Percentiles rank a stretch among this genome's conserved stretches.
Conservation (phyloP, 2,329 filamentous ascomycete genomes). For the Paraphoma chrysanthemicola region DNA sequence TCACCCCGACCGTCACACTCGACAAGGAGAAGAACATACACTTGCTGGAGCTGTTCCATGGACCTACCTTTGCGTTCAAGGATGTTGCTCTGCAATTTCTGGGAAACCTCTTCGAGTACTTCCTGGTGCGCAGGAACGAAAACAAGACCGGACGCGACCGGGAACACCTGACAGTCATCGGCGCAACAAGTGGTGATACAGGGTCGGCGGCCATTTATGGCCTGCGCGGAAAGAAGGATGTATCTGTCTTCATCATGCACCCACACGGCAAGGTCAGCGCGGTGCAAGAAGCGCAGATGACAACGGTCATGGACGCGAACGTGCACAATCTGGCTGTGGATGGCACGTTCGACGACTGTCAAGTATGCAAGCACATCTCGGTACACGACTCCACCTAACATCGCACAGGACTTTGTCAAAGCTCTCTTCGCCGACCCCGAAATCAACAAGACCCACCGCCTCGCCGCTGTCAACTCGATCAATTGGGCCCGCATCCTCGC, state of each 20-base stretch:
- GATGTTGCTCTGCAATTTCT: constrained; percentile 93
- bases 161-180: constrained; percentile 51
- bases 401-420: constrained; percentile 83
- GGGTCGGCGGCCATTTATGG: constrained; percentile 97
- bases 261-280: constrained; percentile 90
- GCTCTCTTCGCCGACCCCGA: constrained; percentile 85
- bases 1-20: constrained; percentile 81
- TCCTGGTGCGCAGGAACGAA: constrained; percentile 75
- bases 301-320: constrained; percentile 86
- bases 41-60: constrained; percentile 93
- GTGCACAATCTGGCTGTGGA: constrained; percentile 91
- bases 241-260: constrained; percentile 93
- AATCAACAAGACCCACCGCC: constrained; percentile 80
- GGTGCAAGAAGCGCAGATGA: constrained; percentile 97
- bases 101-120: constrained; percentile 95
- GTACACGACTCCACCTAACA: constrained; percentile 23
- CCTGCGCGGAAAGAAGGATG: constrained; percentile 92
- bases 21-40: constrained; percentile 76
- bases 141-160: constrained; percentile 72
- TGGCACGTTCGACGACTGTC: constrained; percentile 95
- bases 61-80: constrained; percentile 91
- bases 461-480: constrained; percentile 95
- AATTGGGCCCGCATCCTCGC: constrained; percentile 95
- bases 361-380: constrained; percentile 57
- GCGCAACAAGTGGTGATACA: constrained; percentile 63